Conservation (phyloP, 179 eudicot genomes). For the Camellia oleifera region DNA sequence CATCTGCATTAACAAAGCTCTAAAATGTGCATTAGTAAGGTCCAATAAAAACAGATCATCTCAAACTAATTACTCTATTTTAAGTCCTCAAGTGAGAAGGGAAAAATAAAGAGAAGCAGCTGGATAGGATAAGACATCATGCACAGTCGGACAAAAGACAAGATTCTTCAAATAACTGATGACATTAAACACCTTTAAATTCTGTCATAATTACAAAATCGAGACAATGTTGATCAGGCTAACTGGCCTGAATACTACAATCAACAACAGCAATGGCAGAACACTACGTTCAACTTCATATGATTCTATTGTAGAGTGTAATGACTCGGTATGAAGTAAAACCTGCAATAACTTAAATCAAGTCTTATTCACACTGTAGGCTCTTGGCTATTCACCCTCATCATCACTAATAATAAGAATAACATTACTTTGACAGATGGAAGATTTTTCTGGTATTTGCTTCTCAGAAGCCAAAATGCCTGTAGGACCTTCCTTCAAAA, state of each 20-base stretch:
- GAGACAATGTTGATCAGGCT: background rate
- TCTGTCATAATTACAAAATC: background rate
- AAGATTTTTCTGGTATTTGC: background rate
- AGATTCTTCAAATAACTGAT: background rate
- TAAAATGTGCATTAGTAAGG: background rate
- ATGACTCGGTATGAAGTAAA: background rate
- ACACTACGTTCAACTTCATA: background rate
- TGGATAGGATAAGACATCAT: background rate
- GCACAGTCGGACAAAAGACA: background rate
- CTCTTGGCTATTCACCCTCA: slow-evolving; percentile 1
- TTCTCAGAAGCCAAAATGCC: background rate
- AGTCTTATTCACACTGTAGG: background rate
- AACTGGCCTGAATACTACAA: background rate
- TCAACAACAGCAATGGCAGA: background rate
- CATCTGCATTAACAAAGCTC: slow-evolving; percentile 10
- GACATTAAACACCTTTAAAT: background rate
- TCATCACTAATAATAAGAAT: slow-evolving; percentile 14
- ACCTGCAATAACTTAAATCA: background rate
- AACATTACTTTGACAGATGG: background rate
- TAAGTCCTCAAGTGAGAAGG: background rate
- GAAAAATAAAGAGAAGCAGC: too few species aligned
- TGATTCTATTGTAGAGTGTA: background rate
- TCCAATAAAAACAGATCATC: background rate
- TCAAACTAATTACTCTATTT: background rate
- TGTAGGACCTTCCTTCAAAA: slow-evolving; percentile 1